Evolutionary conservation across 2,329 filamentous ascomycete species (phyloP).

Genomic region (Fusarium drepaniforme): DNA sequence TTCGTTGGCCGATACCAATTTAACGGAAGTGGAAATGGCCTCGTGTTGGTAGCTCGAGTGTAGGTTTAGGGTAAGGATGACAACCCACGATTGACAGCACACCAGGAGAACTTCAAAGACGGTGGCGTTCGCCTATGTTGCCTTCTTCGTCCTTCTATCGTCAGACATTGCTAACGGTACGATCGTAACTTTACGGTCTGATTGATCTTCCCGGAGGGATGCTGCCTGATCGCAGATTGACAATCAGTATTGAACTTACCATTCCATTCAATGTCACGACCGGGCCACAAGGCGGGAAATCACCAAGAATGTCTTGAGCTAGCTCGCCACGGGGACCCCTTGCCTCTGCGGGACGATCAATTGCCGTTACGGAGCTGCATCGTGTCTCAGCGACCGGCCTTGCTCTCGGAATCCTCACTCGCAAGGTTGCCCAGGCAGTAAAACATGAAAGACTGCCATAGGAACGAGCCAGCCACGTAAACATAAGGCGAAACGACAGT

Average conservation of each 20-base stretch:
- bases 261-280: not conserved
- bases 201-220: not conserved
- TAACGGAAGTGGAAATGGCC: slow-evolving; percentile 9
- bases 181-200: not conserved
- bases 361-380: not conserved
- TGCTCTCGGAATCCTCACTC: not conserved
- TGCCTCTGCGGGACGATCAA: not conserved
- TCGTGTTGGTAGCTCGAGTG: not conserved
- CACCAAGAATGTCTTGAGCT: not conserved
- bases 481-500: not conserved
- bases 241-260: not conserved
- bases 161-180: not conserved
- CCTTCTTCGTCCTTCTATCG: not conserved
- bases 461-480: slow-evolving; percentile 13
- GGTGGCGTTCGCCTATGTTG: slow-evolving; percentile 1
- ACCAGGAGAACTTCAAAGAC: not conserved
- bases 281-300: not conserved
- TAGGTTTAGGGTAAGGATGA: slow-evolving; percentile 11
- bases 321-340: not conserved
- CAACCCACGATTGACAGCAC: not conserved
- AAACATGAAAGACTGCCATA: not conserved
- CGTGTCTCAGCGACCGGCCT: not conserved
- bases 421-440: slow-evolving; percentile 1
- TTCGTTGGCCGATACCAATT: not conserved
- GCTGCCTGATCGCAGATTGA: not conserved